These are phyloP conservation scores for Gnetum montanum DNA, from an alignment of 75 land plant species.

Conservation along the genomic window DNA sequence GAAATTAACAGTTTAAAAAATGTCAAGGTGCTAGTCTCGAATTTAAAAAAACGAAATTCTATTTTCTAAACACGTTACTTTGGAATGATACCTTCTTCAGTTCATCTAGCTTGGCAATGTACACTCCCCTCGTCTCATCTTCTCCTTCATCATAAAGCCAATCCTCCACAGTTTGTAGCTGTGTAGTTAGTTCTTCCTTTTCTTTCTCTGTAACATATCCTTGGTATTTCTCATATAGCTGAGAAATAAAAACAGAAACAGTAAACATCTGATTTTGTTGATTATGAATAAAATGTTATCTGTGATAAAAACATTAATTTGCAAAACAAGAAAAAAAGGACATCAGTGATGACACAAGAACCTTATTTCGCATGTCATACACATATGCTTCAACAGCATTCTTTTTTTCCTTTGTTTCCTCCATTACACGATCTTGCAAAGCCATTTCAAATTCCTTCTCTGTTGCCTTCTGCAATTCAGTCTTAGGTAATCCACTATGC, in stretches of 20 bases:
- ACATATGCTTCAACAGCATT: slow-evolving; percentile 97
- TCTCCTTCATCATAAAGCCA: slow-evolving; percentile 97
- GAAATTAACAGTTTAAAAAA: slow-evolving; percentile 8
- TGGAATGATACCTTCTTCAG: slow-evolving; percentile 50
- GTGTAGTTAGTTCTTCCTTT: slow-evolving; percentile 36
- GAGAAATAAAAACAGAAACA: background rate
- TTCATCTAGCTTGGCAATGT: slow-evolving; percentile 71
- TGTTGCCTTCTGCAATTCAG: slow-evolving; percentile 63
- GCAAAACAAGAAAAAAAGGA: background rate
- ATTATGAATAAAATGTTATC: background rate
- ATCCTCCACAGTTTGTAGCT: slow-evolving; percentile 79
- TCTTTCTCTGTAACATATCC: slow-evolving; percentile 58
- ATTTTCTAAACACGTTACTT: background rate
- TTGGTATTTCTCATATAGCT: slow-evolving; percentile 72
- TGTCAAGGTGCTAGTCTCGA: background rate
- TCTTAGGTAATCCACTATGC: slow-evolving; percentile 38
- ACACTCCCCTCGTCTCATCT: slow-evolving; percentile 88
- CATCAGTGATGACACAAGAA: too few species aligned
- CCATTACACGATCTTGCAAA: slow-evolving; percentile 84
- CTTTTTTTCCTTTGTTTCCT: slow-evolving; percentile 93
- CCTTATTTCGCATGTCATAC: slow-evolving; percentile 95
- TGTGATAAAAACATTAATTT: background rate
- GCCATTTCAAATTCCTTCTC: slow-evolving; percentile 92
- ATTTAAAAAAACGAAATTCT: background rate
- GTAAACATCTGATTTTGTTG: background rate